Conservation (phyloP, 1,139 yeast genomes). For the Oligophagozyma castellii region DNA sequence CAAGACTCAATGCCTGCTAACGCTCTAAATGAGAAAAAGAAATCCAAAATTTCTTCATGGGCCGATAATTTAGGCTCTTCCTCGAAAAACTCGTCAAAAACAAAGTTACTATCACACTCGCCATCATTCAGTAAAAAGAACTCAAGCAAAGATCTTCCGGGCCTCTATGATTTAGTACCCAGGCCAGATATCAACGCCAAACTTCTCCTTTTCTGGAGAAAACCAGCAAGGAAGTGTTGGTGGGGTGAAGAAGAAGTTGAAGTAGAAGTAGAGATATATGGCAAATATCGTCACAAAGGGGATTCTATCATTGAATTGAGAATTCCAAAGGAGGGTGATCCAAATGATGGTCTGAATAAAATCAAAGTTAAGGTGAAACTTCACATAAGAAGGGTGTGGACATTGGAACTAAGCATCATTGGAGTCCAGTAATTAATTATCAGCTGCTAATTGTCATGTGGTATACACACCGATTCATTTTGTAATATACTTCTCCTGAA, state of each 20-base stretch:
- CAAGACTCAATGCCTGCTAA: constrained; percentile 1
- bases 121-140: constrained; percentile 7
- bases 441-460: no score
- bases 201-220: constrained; percentile 84
- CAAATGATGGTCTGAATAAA: constrained; percentile 13
- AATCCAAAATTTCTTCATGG: constrained; percentile 35
- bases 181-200: constrained; percentile 36
- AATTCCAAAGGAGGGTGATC: constrained; percentile 11
- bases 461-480: no score
- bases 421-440: constrained; percentile 29
- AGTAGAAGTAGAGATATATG: constrained; percentile 32
- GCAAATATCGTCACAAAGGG: constrained; percentile 14
- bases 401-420: constrained; percentile 29
- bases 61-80: constrained; percentile 28
- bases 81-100: constrained; percentile 33
- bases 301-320: constrained; percentile 10
- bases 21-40: constrained; percentile 21
- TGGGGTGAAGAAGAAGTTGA: constrained; percentile 67
- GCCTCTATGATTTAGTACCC: constrained; percentile 23
- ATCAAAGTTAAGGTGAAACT: constrained; percentile 22
- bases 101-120: constrained; percentile 19
- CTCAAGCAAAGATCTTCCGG: constrained; percentile 24
- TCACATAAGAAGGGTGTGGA: constrained; percentile 32
- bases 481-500: no score
- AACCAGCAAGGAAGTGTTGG: constrained; percentile 99